Conservation (phyloP, 768 basidiomycete species). For the Mycena galopus region DNA sequence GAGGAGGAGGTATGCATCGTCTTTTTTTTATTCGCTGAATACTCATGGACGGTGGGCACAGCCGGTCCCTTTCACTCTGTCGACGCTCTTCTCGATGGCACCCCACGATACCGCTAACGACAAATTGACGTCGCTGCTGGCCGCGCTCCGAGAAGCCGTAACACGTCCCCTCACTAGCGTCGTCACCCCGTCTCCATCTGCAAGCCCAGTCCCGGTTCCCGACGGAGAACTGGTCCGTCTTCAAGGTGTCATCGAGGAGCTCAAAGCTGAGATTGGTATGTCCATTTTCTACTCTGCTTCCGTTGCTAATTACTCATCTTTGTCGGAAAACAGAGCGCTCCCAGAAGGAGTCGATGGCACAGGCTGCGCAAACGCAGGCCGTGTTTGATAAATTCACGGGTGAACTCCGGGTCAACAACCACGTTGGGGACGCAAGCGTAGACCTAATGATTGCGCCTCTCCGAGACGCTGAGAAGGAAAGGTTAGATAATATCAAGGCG, state of each 20-base stretch:
- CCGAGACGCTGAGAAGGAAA: slow-evolving; percentile 66
- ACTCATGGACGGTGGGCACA: slow-evolving; percentile 36
- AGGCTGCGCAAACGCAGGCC: slow-evolving; percentile 61
- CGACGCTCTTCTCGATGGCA: slow-evolving; percentile 67
- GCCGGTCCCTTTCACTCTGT: slow-evolving; percentile 60
- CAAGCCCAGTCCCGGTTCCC: slow-evolving; percentile 38
- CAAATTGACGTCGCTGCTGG: slow-evolving; percentile 60
- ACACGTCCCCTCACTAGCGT: slow-evolving; percentile 44
- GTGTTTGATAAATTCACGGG: slow-evolving; percentile 68
- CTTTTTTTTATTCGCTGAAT: slow-evolving; percentile 18
- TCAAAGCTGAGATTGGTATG: slow-evolving; percentile 73
- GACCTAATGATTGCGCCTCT: slow-evolving; percentile 68
- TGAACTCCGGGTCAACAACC: slow-evolving; percentile 54
- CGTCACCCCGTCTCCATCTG: slow-evolving; percentile 35
- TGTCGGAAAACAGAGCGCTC: slow-evolving; percentile 54
- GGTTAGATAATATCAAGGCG: slow-evolving; percentile 62
- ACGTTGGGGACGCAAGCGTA: slow-evolving; percentile 60
- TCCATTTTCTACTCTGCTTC: slow-evolving; percentile 2
- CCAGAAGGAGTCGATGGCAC: slow-evolving; percentile 58
- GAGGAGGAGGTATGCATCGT: slow-evolving; percentile 61
- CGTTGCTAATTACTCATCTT: neutral
- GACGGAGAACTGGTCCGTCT: slow-evolving; percentile 65
- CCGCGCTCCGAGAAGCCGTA: slow-evolving; percentile 53
- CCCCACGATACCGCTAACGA: slow-evolving; percentile 63
- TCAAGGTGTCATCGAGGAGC: slow-evolving; percentile 60